Base-by-base conservation (phyloP, 2,329 filamentous ascomycete species). In the Endocalyx cinctus region DNA sequence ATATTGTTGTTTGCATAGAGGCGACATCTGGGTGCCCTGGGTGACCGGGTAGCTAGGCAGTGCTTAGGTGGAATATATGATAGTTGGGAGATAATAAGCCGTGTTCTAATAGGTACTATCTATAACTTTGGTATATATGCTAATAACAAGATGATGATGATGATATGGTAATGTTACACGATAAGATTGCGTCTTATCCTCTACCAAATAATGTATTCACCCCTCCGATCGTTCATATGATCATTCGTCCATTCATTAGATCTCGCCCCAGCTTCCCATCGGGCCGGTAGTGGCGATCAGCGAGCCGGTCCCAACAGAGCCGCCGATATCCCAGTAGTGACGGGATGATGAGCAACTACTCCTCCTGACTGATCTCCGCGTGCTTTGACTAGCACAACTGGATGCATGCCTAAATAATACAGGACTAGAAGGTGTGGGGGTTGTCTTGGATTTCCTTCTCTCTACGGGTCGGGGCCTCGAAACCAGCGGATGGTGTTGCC, bases 271-370 rank as follows among this genome's bases (percentile, higher is more conserved):
- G 46, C 76, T 81, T 12, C 85, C 85, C 69, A 84, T 77, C 7
- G 74, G 76, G 1, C 79, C 82, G 25, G 74, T 76, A 29, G 75
- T 72, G 3, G 76, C 78, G 56, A 85, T 77, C 41, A 81, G 69
- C 44, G 81, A 85, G 4, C 83, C 83, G 35, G 84, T 89, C 2
- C 84, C 85, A 16, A 87, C 74, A 48, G 80, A 88, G 5, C 79
- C 84, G 17, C 87, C 87, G 45, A 95, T 77, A 57, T 95, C 89
- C 89, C 89, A 96, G 59, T 94, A 96, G 55, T 94, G 87, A 33
- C 87, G 69, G 28, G 81, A 86, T 16, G 55, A 57, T 27, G 84
- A 89, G 20, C 78, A 74, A 44, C 77, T 82, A 48, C 79, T 85
- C 33, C 74, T 69, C 50, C 72, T 70, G 25, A 77, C 80, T 20